Evolutionary conservation across 23 red algal genomes (phyloP), one percentile per base, ranked within the genome.

Genomic region (Gracilaria domingensis): DNA sequence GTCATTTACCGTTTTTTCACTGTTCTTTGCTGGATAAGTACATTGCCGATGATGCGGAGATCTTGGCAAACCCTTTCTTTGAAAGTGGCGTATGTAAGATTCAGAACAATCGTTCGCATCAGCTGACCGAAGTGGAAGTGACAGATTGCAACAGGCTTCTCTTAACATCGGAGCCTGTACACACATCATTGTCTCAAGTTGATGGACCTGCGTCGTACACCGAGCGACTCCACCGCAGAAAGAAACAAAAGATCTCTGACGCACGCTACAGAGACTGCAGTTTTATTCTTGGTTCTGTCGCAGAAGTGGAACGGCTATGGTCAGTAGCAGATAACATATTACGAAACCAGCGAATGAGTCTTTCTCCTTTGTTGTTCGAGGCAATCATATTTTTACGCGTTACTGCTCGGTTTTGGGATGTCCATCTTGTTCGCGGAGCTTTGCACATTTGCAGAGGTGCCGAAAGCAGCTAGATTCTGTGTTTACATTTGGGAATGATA

Each of bases 1-100:
- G 3, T 70, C 13, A 70, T 33, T 70, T 4, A 24, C 24, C 65
- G 28, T 34, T 70, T 33, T 34, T 11, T 38, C 65, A 9, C 35
- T 70, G 65, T 17, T 70, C 5, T 70, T 38, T 33, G 30, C 35
- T 35, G 65, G 35, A 70, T 36, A 12, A 38, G 12, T 14, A 70
- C 35, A 70, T 70, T 34, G 28, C 1, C 2, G 8, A 35, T 38
- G 65, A 12, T 11, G 65, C 65, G 35, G 65, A 70, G 4, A 70
- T 70, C 28, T 34, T 70, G 1, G 5, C 12, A 17, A 17, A 70
- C 35, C 8, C 2, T 35, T 36, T 12, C 35, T 70, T 70, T 70
- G 65, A 70, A 26, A 70, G 65, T 4, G 35, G 65, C 2, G 65
- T 70, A 17, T 70, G 65, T 17, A 70, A 70, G 16, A 70, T 70